phyloP scores from a whole-genome alignment of 345 rosid species.

The Ailanthus altissimus region DNA sequence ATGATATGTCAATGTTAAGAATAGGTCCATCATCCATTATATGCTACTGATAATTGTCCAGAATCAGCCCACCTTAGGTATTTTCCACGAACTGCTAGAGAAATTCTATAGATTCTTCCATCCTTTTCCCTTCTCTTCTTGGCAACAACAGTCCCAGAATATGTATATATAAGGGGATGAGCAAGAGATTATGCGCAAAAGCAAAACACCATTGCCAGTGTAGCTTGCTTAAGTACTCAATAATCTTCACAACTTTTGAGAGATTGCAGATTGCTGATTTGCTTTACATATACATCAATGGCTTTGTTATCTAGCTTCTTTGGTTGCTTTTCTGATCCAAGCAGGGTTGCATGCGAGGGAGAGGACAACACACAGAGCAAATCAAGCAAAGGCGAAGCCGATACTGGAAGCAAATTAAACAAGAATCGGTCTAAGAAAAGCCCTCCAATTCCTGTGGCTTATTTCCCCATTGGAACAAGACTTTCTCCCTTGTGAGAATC shows the following conservation, averaged over 20 bases:
- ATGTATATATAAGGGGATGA: slow-evolving; percentile 6
- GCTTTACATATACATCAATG: slow-evolving; percentile 5
- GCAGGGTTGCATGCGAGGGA: slow-evolving; percentile 7
- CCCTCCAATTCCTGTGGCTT: slow-evolving; percentile 17
- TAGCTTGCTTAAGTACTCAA: neutral
- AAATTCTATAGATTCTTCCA: neutral
- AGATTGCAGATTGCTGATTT: neutral
- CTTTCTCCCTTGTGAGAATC: slow-evolving; percentile 14
- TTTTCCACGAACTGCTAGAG: slow-evolving; percentile 7
- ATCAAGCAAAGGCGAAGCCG: neutral
- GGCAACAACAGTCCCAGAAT: neutral
- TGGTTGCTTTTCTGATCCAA: slow-evolving; percentile 28
- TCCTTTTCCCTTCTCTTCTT: neutral
- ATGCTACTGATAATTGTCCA: neutral
- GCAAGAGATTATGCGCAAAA: neutral
- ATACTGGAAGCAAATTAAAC: neutral
- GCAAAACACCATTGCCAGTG: neutral
- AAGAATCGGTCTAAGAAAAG: slow-evolving; percentile 15
- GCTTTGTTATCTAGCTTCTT: slow-evolving; percentile 22
- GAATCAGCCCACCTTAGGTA: neutral
- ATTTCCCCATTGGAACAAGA: slow-evolving; percentile 29
- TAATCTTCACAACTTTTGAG: neutral
- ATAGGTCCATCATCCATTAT: neutral
- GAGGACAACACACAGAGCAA: neutral
- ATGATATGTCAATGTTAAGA: neutral